phyloP scores from a whole-genome alignment of 1,139 yeast species.

The Pichia sp. region DNA sequence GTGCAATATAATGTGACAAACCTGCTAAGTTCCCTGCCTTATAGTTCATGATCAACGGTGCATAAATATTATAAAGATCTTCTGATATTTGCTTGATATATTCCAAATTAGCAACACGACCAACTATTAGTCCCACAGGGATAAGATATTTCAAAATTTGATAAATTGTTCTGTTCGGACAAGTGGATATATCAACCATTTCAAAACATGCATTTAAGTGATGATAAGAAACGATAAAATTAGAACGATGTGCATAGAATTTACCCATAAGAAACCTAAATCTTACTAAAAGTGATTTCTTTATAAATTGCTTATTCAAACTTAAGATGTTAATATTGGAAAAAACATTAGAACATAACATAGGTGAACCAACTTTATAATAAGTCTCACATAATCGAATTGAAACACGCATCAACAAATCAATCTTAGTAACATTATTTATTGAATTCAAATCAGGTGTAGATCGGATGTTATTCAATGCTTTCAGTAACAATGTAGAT shows the following conservation, averaged over 20 bases:
- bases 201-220: constrained; percentile 60
- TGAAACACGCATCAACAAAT: constrained; percentile 50
- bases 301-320: constrained; percentile 38
- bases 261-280: constrained; percentile 64
- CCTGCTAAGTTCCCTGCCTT: constrained; percentile 36
- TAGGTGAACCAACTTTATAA: constrained; percentile 54
- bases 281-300: constrained; percentile 49
- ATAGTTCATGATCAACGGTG: constrained; percentile 31
- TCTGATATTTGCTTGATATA: constrained; percentile 1
- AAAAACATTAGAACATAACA: constrained; percentile 67
- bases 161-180: constrained; percentile 32
- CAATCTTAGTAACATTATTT: constrained; percentile 36
- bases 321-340: constrained; percentile 62
- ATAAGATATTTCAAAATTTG: constrained; percentile 44
- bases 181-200: constrained; percentile 27
- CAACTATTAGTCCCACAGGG: constrained; percentile 51
- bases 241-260: constrained; percentile 55
- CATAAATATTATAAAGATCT: constrained; percentile 1
- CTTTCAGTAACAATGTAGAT: constrained; percentile 50
- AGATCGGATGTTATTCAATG: constrained; percentile 57
- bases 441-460: constrained; percentile 40
- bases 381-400: constrained; percentile 55
- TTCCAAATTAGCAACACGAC: constrained; percentile 38
- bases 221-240: constrained; percentile 45
- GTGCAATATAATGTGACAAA: constrained; percentile 30